Evolutionary conservation across 1,284 basidiomycete species (phyloP), one percentile per base, ranked within the genome.

Genomic region (Apiotrichum mycotoxinovorans): DNA sequence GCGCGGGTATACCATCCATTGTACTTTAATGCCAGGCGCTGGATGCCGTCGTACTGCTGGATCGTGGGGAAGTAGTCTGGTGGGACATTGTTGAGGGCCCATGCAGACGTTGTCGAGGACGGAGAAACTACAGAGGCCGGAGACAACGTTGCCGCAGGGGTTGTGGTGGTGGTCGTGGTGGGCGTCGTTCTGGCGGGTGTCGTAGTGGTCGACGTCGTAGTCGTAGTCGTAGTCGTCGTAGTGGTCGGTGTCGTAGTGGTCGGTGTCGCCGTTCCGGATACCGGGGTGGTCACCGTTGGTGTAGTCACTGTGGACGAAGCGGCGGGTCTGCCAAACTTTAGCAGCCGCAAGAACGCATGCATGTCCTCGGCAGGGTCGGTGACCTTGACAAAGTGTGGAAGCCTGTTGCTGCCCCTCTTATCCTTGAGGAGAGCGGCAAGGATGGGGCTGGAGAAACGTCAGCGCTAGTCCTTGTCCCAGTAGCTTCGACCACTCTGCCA

Each of bases 1-100:
- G 60, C 60, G 23, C 52, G 57, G 17, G 57, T 33, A 27, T 62
- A 62, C 54, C 57, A 62, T 27, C 60, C 60, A 30, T 54, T 51
- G 49, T 62, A 62, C 49, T 59, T 62, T 17, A 26, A 43, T 27
- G 51, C 38, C 17, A 62, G 52, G 46, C 51, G 53, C 51, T 62
- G 57, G 54, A 56, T 57, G 49, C 52, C 57, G 11, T 52, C 52
- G 30, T 51, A 56, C 41, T 62, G 60, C 4, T 51, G 22, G 40
- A 62, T 51, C 26, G 45, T 45, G 10, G 60, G 57, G 37, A 51
- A 50, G 42, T 57, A 62, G 15, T 52, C 43, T 3, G 59, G 52
- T 0, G 59, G 54, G 35, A 22, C 17, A 30, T 5, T 33, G 33
- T 7, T 48, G 33, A 37, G 20, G 17, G 38, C 37, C n/a, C 37